phyloP scores from a whole-genome alignment of 306 rosid genomes.

The Spatholobus suberectus region DNA sequence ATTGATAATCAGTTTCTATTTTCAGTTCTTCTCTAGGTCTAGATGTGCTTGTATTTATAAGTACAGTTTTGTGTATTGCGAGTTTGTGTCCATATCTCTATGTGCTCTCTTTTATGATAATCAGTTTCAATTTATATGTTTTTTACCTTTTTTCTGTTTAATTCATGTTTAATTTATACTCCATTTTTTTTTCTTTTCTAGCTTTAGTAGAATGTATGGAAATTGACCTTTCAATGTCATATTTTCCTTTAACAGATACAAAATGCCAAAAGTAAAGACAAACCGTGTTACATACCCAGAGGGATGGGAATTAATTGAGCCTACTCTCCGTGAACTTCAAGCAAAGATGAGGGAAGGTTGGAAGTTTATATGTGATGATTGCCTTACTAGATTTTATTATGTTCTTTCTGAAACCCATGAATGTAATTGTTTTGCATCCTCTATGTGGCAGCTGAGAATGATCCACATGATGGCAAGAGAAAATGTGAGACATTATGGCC shows the following conservation, averaged over 20 bases:
- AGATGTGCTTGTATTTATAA: not conserved
- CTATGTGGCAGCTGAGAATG: conserved; percentile 66
- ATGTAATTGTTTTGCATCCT: conserved; percentile 31
- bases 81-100: not conserved
- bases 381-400: not conserved
- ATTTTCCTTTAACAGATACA: conserved; percentile 45
- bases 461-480: conserved; percentile 74
- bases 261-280: conserved; percentile 95
- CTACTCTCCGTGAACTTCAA: conserved; percentile 88
- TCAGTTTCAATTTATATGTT: not conserved
- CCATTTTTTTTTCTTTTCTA: not conserved
- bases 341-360: conserved; percentile 98
- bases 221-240: conserved; percentile 14
- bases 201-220: not conserved
- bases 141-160: not conserved
- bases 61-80: not conserved
- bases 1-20: not conserved
- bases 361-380: not conserved
- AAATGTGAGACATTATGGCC: conserved; percentile 84
- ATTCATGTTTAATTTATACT: too few relatives aligned
- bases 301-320: conserved; percentile 96
- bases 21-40: not conserved
- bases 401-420: not conserved
- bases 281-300: conserved; percentile 87
- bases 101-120: not conserved